Base-by-base conservation (phyloP, 2,329 filamentous ascomycete species). In the Fusarium lyarnte region DNA sequence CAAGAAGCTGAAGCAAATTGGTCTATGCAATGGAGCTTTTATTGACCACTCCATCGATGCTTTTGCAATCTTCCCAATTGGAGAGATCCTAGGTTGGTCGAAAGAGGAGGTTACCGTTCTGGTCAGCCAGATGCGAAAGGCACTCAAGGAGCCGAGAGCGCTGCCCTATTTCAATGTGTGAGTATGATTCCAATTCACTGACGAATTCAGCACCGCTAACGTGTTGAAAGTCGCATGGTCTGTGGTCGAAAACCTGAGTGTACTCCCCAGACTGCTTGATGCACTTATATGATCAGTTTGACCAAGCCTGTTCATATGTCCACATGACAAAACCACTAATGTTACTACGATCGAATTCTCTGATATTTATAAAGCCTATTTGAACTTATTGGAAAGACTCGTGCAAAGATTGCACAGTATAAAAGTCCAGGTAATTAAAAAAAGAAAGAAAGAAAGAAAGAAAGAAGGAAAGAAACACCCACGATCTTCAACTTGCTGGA, bases 61-160 rank as follows among this genome's bases (percentile, higher is more conserved):
- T 1, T 75, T 70, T 46, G 73, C 68, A 4, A 52, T 74, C 19
- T 72, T 67, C 38, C 42, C 67, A 2, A 36, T 75, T 7, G 61
- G 62, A 5, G 42, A 74, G 58, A 63, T 75, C 16, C 41, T 74
- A 42, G 73, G 68, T 16, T 74, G 73, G 68, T 61, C 67, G 16
- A 45, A 38, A n/a, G 55, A 51, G 5, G 57, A 75, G 43, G 60
- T 70, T 10, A 57, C 61, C 6, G 35, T 57, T 9, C 41, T 75
- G 17, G 73, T 75, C 17, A 45, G 47, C 13, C 55, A 59, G 41
- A 74, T 72, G 70, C 63, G 68, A 9, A 52, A 41, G 11, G 70
- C 68, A 12, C 63, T 75, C 16, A 52, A 36, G 14, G 51, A 67
- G 8, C 51, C 51, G 29, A 67, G 41, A 42, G 35, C 41, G 1